phyloP scores from a whole-genome alignment of 352 stramenopile genomes.

The Phytophthora lateralis region DNA sequence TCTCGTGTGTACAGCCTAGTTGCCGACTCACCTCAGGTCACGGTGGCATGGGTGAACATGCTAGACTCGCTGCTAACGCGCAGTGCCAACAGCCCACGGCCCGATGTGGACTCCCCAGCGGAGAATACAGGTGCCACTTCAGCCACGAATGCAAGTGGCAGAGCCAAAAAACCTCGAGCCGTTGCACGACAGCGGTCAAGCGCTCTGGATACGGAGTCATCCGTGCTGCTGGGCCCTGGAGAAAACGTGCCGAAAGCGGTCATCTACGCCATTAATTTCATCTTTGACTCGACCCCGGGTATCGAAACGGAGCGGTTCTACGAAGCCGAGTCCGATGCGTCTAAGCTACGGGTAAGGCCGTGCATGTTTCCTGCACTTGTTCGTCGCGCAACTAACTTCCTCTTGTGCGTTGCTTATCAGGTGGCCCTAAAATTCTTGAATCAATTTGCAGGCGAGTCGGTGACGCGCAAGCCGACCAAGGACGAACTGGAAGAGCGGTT shows the following conservation, averaged over 20 bases:
- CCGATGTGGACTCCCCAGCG: constrained; percentile 38
- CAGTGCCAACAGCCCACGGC: constrained; percentile 78
- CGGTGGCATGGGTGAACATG: constrained; percentile 75
- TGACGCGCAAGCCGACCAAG: constrained; percentile 54
- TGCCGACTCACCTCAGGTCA: constrained; percentile 75
- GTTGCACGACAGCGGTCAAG: constrained; percentile 47
- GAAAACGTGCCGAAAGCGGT: constrained; percentile 64
- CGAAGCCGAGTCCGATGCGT: constrained; percentile 50
- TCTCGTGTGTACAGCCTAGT: constrained; percentile 81
- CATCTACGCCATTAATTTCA: constrained; percentile 77
- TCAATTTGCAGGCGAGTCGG: constrained; percentile 44
- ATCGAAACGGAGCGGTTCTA: constrained; percentile 84
- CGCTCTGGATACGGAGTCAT: constrained; percentile 50
- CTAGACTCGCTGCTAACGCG: constrained; percentile 72
- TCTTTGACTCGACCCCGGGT: constrained; percentile 78
- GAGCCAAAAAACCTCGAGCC: constrained; percentile 33
- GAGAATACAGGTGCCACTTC: constrained; percentile 12
- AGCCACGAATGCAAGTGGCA: constrained; percentile 25
- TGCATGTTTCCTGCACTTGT: neutral
- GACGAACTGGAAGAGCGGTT: constrained; percentile 65
- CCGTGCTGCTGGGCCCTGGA: constrained; percentile 43
- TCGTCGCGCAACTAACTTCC: neutral
- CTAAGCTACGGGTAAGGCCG: constrained; percentile 59
- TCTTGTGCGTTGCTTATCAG: constrained; percentile 14
- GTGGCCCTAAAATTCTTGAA: constrained; percentile 67